Percentiles rank a stretch among this genome's conserved stretches.
Conservation (phyloP, 805 yeast species). For the Kuraishia capsulata region DNA sequence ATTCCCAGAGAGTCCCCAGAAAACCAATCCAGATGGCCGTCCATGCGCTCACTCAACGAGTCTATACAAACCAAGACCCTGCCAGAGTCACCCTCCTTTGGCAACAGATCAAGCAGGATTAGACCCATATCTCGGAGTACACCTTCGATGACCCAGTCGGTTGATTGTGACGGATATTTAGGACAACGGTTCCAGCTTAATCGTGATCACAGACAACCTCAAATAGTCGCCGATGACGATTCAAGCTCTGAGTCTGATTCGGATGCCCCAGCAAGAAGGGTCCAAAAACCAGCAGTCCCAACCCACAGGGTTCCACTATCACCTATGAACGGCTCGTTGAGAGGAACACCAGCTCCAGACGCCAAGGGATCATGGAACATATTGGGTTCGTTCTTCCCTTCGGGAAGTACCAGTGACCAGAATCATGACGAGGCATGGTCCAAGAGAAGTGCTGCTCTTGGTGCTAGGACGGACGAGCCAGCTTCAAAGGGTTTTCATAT, state of each 20-base stretch:
- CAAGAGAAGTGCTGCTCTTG: background rate
- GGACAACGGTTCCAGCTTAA: background rate
- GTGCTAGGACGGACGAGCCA: background rate
- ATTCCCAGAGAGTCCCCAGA: background rate
- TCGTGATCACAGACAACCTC: background rate
- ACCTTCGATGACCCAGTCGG: background rate
- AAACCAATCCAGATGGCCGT: background rate
- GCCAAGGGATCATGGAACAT: background rate
- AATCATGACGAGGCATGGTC: background rate
- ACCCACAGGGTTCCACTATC: background rate
- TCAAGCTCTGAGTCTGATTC: background rate
- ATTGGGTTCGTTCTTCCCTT: background rate
- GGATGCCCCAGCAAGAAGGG: background rate
- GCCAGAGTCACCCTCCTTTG: too few species aligned
- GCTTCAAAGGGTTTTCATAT: slow-evolving; percentile 7
- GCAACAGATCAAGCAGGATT: background rate
- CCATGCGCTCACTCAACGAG: too few species aligned
- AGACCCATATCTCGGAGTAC: background rate
- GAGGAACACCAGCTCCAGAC: background rate
- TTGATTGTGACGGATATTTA: background rate
- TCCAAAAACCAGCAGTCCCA: background rate
- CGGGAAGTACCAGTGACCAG: background rate
- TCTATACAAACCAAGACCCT: too few species aligned
- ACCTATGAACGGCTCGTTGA: background rate
- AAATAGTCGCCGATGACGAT: background rate